These are phyloP conservation scores for Aureobasidium pullulans DNA, from an alignment of 2,329 filamentous ascomycete species.

Conservation along the genomic window DNA sequence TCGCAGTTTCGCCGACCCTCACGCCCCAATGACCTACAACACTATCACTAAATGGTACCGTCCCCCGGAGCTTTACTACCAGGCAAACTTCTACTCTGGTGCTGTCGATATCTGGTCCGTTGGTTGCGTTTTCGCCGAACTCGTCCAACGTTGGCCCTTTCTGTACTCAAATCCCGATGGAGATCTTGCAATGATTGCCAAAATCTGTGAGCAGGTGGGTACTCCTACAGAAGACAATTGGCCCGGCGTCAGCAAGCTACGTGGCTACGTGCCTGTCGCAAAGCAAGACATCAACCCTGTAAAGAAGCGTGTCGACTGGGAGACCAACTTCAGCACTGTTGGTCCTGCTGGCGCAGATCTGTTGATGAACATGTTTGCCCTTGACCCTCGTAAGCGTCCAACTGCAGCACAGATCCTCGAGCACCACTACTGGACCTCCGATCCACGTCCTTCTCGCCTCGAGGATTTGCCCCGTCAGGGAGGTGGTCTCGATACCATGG, in stretches of 20 bases:
- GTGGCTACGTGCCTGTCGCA: slow-evolving; percentile 68
- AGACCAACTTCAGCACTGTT: slow-evolving; percentile 68
- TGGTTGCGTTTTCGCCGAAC: slow-evolving; percentile 86
- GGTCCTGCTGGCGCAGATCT: slow-evolving; percentile 80
- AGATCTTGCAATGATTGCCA: slow-evolving; percentile 76
- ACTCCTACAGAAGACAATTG: slow-evolving; percentile 91
- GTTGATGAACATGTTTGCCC: slow-evolving; percentile 71
- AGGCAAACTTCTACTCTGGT: slow-evolving; percentile 79
- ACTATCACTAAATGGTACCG: slow-evolving; percentile 98
- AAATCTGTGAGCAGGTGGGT: slow-evolving; percentile 79
- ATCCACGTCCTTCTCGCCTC: slow-evolving; percentile 75
- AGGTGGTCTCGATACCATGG: slow-evolving; percentile 67
- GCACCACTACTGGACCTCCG: slow-evolving; percentile 78
- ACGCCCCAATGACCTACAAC: slow-evolving; percentile 77
- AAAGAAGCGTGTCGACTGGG: slow-evolving; percentile 63
- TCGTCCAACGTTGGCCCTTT: slow-evolving; percentile 75
- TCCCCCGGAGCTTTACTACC: slow-evolving; percentile 87
- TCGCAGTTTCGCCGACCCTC: slow-evolving; percentile 80
- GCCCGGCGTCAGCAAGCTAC: slow-evolving; percentile 79
- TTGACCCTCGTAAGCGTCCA: slow-evolving; percentile 81
- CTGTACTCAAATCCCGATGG: slow-evolving; percentile 63
- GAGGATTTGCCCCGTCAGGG: slow-evolving; percentile 73
- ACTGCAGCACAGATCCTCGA: slow-evolving; percentile 69
- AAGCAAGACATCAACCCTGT: slow-evolving; percentile 48
- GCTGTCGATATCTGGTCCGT: slow-evolving; percentile 93